Evolutionary conservation across 352 stramenopile genomes (phyloP).

Genomic region (Globisporangium okanoganense): DNA sequence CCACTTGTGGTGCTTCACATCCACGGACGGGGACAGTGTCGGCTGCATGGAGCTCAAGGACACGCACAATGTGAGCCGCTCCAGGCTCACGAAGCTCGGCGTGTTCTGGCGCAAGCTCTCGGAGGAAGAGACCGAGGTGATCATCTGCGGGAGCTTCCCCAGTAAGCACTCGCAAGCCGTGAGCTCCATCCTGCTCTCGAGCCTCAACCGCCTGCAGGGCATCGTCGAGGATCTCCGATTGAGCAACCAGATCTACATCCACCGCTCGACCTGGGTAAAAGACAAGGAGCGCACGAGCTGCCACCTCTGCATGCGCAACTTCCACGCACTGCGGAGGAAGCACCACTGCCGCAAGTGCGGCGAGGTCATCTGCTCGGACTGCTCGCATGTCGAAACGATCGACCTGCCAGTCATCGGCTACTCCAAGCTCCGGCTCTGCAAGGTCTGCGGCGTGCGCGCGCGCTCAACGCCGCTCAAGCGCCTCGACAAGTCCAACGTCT

Average conservation of each 20-base stretch:
- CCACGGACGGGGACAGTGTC: constrained; percentile 66
- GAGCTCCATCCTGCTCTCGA: constrained; percentile 45
- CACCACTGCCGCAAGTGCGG: constrained; percentile 82
- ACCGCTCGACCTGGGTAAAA: constrained; percentile 72
- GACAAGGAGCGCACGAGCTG: constrained; percentile 67
- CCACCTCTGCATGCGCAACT: constrained; percentile 77
- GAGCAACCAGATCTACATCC: constrained; percentile 70
- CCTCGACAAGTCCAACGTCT: constrained; percentile 54
- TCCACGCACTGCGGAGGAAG: constrained; percentile 67
- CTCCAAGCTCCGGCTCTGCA: constrained; percentile 79
- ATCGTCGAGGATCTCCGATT: constrained; percentile 75
- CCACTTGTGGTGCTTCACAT: constrained; percentile 77
- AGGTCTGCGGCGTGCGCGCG: constrained; percentile 72
- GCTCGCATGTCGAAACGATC: constrained; percentile 64
- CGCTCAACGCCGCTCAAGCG: constrained; percentile 67
- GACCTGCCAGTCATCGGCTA: constrained; percentile 71
- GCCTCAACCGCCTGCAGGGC: constrained; percentile 48
- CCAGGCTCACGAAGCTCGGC: constrained; percentile 56
- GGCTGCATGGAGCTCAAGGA: constrained; percentile 76
- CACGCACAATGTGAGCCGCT: constrained; percentile 55
- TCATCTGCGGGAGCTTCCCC: constrained; percentile 73
- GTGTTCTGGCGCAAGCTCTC: constrained; percentile 70
- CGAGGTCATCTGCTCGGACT: constrained; percentile 80
- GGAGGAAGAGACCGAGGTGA: constrained; percentile 73
- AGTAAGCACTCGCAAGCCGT: constrained; percentile 62